Conservation (phyloP, 371 early-diverging fungal species). For the Mortierella sp. region DNA sequence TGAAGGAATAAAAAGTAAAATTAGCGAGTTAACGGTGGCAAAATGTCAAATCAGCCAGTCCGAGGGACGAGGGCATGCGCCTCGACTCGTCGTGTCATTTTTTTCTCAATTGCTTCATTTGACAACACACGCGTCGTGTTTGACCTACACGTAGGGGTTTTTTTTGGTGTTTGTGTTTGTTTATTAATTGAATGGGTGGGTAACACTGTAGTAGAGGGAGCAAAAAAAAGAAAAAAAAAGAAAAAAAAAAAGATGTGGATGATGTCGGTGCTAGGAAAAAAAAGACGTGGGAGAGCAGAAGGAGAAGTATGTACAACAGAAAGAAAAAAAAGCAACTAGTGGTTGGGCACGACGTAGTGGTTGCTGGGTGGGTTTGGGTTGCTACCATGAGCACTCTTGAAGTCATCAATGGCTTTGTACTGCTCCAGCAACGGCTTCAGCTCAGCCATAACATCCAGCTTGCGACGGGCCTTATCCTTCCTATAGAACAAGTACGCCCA, state of each 20-base stretch:
- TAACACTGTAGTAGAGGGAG: neutral
- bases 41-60: no score
- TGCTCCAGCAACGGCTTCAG: constrained; percentile 72
- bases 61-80: no score
- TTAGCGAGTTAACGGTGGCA: no score
- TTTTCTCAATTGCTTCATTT: no score
- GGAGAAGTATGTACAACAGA: constrained; percentile 10
- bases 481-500: constrained; percentile 96
- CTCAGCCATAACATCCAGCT: constrained; percentile 75
- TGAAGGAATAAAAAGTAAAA: no score
- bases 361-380: constrained; percentile 42
- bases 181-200: neutral
- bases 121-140: no score
- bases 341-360: constrained; percentile 45
- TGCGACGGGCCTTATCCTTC: constrained; percentile 84
- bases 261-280: neutral
- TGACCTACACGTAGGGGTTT: no score
- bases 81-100: no score
- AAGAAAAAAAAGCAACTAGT: constrained; percentile 16
- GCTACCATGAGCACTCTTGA: constrained; percentile 64
- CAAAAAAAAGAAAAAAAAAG: neutral
- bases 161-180: neutral
- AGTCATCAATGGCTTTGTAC: constrained; percentile 82
- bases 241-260: neutral
- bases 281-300: neutral